Evolutionary conservation across 371 early-diverging fungal genomes (phyloP), one percentile per base, ranked within the genome.

Genomic region (Blyttiomyces sp.): DNA sequence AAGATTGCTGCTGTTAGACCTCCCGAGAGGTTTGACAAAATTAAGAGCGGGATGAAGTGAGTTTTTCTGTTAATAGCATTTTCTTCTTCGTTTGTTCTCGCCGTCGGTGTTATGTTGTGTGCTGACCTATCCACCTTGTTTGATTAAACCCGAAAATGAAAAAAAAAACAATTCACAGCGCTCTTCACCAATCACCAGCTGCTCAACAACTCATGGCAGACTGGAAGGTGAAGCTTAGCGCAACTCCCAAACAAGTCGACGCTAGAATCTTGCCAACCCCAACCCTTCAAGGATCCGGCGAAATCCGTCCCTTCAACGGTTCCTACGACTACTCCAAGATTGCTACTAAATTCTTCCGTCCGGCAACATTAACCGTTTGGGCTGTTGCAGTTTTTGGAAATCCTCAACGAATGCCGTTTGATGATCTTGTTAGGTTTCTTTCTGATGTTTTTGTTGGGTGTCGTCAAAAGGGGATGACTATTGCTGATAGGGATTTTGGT

Each of bases 221-320:
- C 0, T 66, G 66, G 66, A 61, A 57, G 19, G 57, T 66, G n/a
- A 44, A 6, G 7, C 17, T 93, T 45, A 66, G 73, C 32, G 65
- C 65, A 21, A 72, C 83, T 43, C 73, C 85, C 64, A 65, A 80
- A 23, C 63, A 66, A 31, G 70, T 84, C 16, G 69, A 77, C 24
- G 89, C 87, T 19, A 88, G 92, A 28, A 70, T 88, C 17, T 70
- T 95, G 16, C 82, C 80, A 0, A 63, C 87, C 1, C 94, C 95
- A 39, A 11, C 39, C 13, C 39, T 39, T 11, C 39, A 13, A 13
- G 39, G 39, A n/a, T n/a, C 50, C 23, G 19, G 27, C 62, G 54
- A 54, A 4, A 33, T 53, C 62, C 28, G 34, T 13, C 49, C 70
- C n/a, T 24, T 49, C 24, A 78, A 70, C 53, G 94, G 93, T 35